phyloP scores from a whole-genome alignment of 192 early-diverging fungal species.

The Kickxella alabastrina region DNA sequence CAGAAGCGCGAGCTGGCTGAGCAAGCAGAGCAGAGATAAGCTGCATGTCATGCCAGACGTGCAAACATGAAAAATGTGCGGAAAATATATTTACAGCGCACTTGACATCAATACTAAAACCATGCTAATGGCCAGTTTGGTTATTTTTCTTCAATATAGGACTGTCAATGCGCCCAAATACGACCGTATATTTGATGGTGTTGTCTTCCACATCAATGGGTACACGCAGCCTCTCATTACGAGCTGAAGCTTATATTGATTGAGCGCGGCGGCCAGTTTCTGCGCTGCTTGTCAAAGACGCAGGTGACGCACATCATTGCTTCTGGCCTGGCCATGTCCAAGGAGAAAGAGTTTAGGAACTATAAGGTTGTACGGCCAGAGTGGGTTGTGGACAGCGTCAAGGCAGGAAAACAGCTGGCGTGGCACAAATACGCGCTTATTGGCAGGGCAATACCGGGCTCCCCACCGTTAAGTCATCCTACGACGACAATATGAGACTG shows the following conservation, averaged over 20 bases:
- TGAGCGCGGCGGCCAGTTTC: constrained; percentile 54
- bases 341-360: constrained; percentile 60
- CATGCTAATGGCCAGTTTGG: too few relatives aligned
- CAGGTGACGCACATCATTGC: constrained; percentile 68
- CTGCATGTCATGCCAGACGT: neutral
- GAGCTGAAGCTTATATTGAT: constrained; percentile 54
- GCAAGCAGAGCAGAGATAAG: constrained; percentile 23
- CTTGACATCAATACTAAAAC: too few relatives aligned
- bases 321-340: constrained; percentile 59
- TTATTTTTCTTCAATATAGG: too few relatives aligned
- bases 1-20: constrained; percentile 42
- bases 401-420: constrained; percentile 55
- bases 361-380: constrained; percentile 67
- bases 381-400: constrained; percentile 76
- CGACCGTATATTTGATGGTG: constrained; percentile 32
- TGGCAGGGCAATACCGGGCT: neutral
- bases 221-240: constrained; percentile 60
- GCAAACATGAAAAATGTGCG: neutral
- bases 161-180: constrained; percentile 2
- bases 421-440: constrained; percentile 59
- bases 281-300: constrained; percentile 56
- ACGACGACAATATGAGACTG: neutral
- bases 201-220: constrained; percentile 63
- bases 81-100: too few relatives aligned
- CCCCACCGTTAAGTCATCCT: neutral